These are phyloP conservation scores for Litchi chinensis DNA, from an alignment of 345 rosid species.

Conservation along the genomic window DNA sequence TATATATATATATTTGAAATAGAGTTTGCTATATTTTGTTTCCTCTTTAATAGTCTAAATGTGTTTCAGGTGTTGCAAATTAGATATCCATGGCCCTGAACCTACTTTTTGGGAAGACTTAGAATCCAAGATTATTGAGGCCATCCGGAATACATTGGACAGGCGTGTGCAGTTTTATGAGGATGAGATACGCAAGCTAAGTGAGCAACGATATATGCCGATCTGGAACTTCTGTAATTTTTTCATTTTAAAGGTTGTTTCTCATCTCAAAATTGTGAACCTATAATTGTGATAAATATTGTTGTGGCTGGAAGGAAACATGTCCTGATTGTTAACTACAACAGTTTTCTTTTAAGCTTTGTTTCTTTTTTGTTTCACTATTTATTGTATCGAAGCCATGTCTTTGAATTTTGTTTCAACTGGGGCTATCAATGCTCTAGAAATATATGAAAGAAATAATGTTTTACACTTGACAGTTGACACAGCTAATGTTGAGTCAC, in stretches of 20 bases:
- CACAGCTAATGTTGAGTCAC: background rate
- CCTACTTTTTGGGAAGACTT: slow-evolving; percentile 92
- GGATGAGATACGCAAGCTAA: slow-evolving; percentile 96
- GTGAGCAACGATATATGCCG: slow-evolving; percentile 92
- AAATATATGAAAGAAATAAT: slow-evolving; percentile 10
- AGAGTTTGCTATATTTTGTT: background rate
- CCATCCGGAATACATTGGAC: slow-evolving; percentile 82
- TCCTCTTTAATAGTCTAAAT: slow-evolving; percentile 31
- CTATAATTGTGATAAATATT: slow-evolving; percentile 16
- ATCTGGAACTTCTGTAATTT: slow-evolving; percentile 97
- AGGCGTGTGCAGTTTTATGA: slow-evolving; percentile 89
- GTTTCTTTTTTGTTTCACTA: background rate
- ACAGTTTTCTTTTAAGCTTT: background rate
- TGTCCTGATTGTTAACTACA: slow-evolving; percentile 8
- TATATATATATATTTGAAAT: no score
- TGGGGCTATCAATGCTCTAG: slow-evolving; percentile 3
- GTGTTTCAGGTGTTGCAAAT: slow-evolving; percentile 90
- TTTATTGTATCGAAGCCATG: slow-evolving; percentile 20
- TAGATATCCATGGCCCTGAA: slow-evolving; percentile 79
- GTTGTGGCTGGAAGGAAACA: slow-evolving; percentile 19
- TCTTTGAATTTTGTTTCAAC: background rate
- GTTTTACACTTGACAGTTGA: background rate
- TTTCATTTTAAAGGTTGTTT: slow-evolving; percentile 88
- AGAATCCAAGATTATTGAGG: slow-evolving; percentile 82
- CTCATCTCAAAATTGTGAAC: slow-evolving; percentile 33